Evolutionary conservation across 2,329 filamentous ascomycete species (phyloP).

Genomic region (Colletotrichum sp.): DNA sequence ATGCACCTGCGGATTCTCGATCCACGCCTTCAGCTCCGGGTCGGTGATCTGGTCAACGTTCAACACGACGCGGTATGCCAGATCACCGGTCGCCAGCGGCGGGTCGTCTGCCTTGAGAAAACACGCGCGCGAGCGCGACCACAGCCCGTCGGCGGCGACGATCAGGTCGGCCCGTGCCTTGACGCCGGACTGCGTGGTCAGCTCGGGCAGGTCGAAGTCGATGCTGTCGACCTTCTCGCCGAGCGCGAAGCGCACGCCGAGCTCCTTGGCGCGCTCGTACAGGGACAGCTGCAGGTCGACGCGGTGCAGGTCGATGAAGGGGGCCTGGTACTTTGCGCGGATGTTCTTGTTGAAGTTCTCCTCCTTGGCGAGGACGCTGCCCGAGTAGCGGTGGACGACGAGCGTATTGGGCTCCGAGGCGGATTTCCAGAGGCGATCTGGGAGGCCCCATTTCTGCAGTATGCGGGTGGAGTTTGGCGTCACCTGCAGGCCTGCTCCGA

Average conservation of each 20-base stretch:
- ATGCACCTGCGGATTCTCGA: constrained; percentile 55
- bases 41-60: constrained; percentile 55
- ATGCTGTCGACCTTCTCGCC: constrained; percentile 50
- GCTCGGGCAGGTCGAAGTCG: constrained; percentile 49
- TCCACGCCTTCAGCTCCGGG: constrained; percentile 53
- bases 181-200: constrained; percentile 42
- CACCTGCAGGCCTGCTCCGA: constrained; percentile 59
- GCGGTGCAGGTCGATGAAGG: constrained; percentile 65
- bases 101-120: constrained; percentile 50
- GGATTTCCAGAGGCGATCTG: constrained; percentile 42
- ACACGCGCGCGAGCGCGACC: constrained; percentile 59
- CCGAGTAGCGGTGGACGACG: constrained; percentile 58
- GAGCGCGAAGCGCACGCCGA: constrained; percentile 57
- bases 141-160: constrained; percentile 68
- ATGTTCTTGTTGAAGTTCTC: constrained; percentile 58
- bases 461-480: constrained; percentile 55
- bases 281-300: constrained; percentile 64
- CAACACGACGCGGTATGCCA: constrained; percentile 69
- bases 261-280: constrained; percentile 51
- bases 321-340: constrained; percentile 57
- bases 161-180: constrained; percentile 57
- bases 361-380: constrained; percentile 53
- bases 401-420: constrained; percentile 49
- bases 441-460: constrained; percentile 55
- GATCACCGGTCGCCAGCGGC: constrained; percentile 64